phyloP scores from a whole-genome alignment of 176 grass and related monocot species.

The Leersia perrieri region DNA sequence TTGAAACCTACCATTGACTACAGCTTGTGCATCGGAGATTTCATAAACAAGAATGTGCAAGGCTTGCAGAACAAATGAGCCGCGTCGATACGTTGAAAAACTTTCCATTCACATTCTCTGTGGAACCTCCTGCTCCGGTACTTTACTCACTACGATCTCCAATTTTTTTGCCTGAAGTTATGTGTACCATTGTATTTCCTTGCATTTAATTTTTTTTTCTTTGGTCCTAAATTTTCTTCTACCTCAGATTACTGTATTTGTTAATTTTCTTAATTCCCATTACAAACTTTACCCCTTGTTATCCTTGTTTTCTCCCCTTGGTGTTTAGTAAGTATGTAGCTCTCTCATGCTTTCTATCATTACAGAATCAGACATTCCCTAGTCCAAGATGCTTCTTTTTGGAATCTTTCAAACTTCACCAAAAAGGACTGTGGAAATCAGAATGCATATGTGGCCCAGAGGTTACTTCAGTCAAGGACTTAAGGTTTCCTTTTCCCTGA shows the following conservation, averaged over 20 bases:
- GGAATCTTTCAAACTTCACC: constrained; percentile 63
- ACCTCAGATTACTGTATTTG: neutral
- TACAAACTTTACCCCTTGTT: neutral
- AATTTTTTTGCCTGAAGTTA: neutral
- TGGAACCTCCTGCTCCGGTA: constrained; percentile 40
- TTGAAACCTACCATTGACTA: constrained; percentile 25
- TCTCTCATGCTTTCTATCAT: constrained; percentile 34
- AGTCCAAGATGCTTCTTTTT: constrained; percentile 56
- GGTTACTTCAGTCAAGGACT: constrained; percentile 32
- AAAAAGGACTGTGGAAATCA: constrained; percentile 70
- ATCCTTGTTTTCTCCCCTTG: neutral
- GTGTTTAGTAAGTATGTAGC: constrained; percentile 16
- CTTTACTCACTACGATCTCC: neutral
- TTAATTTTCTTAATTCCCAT: neutral
- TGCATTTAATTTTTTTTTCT: neutral
- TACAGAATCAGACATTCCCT: constrained; percentile 31
- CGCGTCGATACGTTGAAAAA: constrained; percentile 42
- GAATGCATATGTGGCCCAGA: constrained; percentile 69
- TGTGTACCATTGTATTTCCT: neutral
- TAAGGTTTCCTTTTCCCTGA: constrained; percentile 43
- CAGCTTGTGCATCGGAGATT: constrained; percentile 73
- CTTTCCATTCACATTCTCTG: constrained; percentile 80
- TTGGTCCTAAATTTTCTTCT: neutral
- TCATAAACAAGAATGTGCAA: constrained; percentile 89
- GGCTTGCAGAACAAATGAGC: constrained; percentile 75